Base-by-base conservation (phyloP, 2,329 filamentous ascomycete genomes). In the Scytalidium lignicola region DNA sequence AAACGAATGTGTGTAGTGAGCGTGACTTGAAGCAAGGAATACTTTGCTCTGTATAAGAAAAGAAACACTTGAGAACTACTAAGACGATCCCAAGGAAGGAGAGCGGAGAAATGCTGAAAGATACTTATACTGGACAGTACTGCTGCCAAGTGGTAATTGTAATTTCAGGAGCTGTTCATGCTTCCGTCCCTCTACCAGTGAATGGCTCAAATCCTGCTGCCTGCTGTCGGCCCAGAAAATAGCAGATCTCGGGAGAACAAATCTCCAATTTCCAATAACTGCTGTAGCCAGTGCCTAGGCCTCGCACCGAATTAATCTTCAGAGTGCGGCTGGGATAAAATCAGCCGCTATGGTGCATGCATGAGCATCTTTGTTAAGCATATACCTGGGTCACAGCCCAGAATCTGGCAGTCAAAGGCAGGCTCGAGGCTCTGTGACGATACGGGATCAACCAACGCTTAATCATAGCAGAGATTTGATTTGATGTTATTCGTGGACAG, bases 1-100 rank as follows among this genome's bases (percentile, higher is more conserved):
- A 44, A 54, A 49, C 51, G 51, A 53, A 22, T 50, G 51, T 55
- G 28, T 17, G 19, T 26, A 46, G n/a, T 28, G 43, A 41, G 47
- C 18, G 22, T 17, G 40, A 41, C n/a, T 37, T 17, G 6, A 5
- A 15, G 15, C 43, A 13, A 28, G 20, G 10, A 29, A 20, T 45
- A 23, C 13, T 13, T 45, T 7, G 17, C 18, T 45, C 12, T 9
- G 7, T 5, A 15, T 37, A 37, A 28, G 26, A 28, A 28, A 5
- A 37, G 32, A 13, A 37, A 37, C 5, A 9, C 32, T 37, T 37
- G 15, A 37, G 32, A 26, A 26, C 23, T 6, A 26, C 23, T 4
- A 13, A 9, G 10, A 37, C 4, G 32, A 37, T 8, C 6, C 6
- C 8, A 15, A 17, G 15, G n/a, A n/a, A n/a, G 32, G 15, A 37